Evolutionary conservation across 257 asterid genomes (phyloP), one percentile per base, ranked within the genome.

Genomic region (Solanum corneliomulleri): DNA sequence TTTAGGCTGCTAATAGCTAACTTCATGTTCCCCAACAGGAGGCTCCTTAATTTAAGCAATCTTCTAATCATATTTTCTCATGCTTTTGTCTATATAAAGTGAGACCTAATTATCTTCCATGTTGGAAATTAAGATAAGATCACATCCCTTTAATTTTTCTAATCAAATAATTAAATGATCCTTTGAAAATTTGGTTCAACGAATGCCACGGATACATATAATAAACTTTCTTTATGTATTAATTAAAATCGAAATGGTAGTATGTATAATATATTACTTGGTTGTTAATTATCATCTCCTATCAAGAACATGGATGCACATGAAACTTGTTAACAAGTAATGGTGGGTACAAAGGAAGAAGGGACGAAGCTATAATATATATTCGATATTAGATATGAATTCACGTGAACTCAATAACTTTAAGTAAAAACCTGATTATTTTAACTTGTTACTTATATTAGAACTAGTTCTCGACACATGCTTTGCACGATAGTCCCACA

Each of bases 71-170:
- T 75, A 75, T 75, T 75, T 41, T 74, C 31, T 39, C 49, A 74
- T 37, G 9, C 20, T 33, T 74, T 39, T 75, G 82, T 75, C 82
- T 41, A 41, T 41, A 10, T 21, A 37, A 74, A 74, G 81, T 9
- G 49, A 74, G 47, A 70, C 77, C 42, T 74, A 18, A 37, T 71
- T 85, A 93, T 90, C 88, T 84, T 84, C 86, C 3, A 18, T 80
- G 85, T 80, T 47, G 27, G 68, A 37, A 18, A 80, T 80, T 80
- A 7, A 25, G 85, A 80, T 80, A 47, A 47, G 85, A 80, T 80
- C 29, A 29, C 27, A 5, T 80, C 7, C 35, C 18, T 80, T 29
- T 70, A 31, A 31, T 25, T 45, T 76, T 56, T 78, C 2, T 11
- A 52, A n/a, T 76, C 85, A 80, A 9, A 47, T 27, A 76, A 42